These are phyloP conservation scores for Dryas octopetala DNA, from an alignment of 306 rosid species.

Conservation along the genomic window DNA sequence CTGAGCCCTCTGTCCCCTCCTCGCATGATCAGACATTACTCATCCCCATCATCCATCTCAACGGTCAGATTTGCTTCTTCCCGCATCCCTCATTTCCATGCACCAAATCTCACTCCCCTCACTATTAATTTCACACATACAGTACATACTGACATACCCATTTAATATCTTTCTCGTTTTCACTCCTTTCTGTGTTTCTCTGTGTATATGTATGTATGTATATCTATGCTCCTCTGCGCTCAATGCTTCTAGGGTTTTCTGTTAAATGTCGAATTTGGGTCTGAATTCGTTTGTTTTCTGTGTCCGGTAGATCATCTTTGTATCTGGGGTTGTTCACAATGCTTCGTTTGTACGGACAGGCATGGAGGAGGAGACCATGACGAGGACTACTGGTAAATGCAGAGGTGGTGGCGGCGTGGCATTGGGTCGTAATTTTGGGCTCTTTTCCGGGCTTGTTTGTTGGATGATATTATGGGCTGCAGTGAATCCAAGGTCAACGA, in stretches of 20 bases:
- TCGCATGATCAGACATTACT: slow-evolving; percentile 52
- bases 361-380: slow-evolving; percentile 37
- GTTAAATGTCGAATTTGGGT: neutral
- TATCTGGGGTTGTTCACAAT: slow-evolving; percentile 41
- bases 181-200: neutral
- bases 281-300: slow-evolving; percentile 3
- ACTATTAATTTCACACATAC: neutral
- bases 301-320: slow-evolving; percentile 30
- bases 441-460: slow-evolving; percentile 23
- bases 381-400: neutral
- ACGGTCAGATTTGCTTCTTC: slow-evolving; percentile 52
- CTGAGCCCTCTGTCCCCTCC: slow-evolving; percentile 34
- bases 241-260: slow-evolving; percentile 18
- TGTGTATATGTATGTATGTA: neutral
- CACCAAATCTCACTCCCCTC: slow-evolving; percentile 23
- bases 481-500: slow-evolving; percentile 81
- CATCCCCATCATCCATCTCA: slow-evolving; percentile 35
- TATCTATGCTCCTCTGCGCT: neutral
- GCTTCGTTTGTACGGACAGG: slow-evolving; percentile 46
- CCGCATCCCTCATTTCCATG: slow-evolving; percentile 38
- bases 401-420: slow-evolving; percentile 18
- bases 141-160: neutral
- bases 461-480: slow-evolving; percentile 75
- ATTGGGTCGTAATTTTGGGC: slow-evolving; percentile 15
- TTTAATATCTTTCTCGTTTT: neutral